A percentile compares a stretch with the other conserved stretches of the same genome.
These are phyloP conservation scores for Oryza longistaminata DNA, from an alignment of 176 grass and related monocot species.

Conservation along the genomic window DNA sequence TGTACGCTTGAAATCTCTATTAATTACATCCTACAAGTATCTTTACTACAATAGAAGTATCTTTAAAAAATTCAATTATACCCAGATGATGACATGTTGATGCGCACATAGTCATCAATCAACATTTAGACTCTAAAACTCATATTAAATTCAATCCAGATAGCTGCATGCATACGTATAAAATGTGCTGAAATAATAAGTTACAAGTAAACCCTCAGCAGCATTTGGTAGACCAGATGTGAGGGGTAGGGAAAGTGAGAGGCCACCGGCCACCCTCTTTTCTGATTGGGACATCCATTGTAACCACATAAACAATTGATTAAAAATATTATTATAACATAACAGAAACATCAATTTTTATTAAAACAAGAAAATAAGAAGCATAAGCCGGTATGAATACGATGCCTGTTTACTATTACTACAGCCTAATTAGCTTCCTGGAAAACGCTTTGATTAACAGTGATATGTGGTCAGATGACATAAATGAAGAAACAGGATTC, in stretches of 20 bases:
- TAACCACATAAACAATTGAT: background rate
- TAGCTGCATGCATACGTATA: constrained; percentile 20
- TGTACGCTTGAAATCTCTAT: background rate
- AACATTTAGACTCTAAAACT: background rate
- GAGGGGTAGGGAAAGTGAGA: constrained; percentile 41
- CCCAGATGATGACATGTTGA: background rate
- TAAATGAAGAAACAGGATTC: constrained; percentile 42
- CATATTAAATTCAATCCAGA: constrained; percentile 14
- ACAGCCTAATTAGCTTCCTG: background rate
- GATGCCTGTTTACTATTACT: constrained; percentile 26
- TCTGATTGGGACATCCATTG: constrained; percentile 36
- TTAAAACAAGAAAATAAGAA: background rate
- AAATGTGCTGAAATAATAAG: constrained; percentile 1
- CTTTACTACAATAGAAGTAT: background rate
- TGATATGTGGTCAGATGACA: constrained; percentile 19
- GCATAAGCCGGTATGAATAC: constrained; percentile 4
- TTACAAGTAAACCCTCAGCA: constrained; percentile 12
- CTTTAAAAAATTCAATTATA: background rate
- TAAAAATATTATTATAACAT: background rate
- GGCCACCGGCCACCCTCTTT: constrained; percentile 21
- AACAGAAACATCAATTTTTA: constrained; percentile 14
- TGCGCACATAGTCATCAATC: constrained; percentile 10
- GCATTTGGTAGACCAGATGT: constrained; percentile 35
- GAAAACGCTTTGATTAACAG: constrained; percentile 1
- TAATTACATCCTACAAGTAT: background rate